Evolutionary conservation across 1,139 yeast species (phyloP).

Genomic region (Nakaseomyces bracarensis): DNA sequence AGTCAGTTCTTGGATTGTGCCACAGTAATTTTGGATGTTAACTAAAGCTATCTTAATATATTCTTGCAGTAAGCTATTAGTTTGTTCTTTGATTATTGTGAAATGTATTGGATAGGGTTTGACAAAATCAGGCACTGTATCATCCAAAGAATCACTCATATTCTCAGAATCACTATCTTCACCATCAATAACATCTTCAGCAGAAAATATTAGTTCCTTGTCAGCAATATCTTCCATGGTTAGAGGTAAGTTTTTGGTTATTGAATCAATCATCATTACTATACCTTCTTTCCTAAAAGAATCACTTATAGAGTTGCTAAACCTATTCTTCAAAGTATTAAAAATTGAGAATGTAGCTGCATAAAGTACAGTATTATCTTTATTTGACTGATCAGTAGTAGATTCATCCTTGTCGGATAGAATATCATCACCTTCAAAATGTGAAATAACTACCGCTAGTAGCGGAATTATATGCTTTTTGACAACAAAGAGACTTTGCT

Average conservation of each 20-base stretch:
- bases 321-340: slow-evolving; percentile 38
- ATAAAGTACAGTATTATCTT: slow-evolving; percentile 37
- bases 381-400: slow-evolving; percentile 23
- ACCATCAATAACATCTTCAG: slow-evolving; percentile 18
- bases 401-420: slow-evolving; percentile 16
- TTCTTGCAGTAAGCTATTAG: slow-evolving; percentile 6
- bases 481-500: slow-evolving; percentile 19
- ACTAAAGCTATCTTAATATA: background rate
- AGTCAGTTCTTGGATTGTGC: background rate
- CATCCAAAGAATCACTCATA: slow-evolving; percentile 25
- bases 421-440: slow-evolving; percentile 19
- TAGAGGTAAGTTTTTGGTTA: slow-evolving; percentile 7
- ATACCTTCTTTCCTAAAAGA: slow-evolving; percentile 69
- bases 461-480: slow-evolving; percentile 38
- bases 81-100: slow-evolving; percentile 15
- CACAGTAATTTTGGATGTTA: background rate
- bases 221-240: slow-evolving; percentile 16
- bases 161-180: slow-evolving; percentile 29
- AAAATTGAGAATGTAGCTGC: slow-evolving; percentile 49
- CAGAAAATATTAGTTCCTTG: slow-evolving; percentile 10
- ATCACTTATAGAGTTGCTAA: slow-evolving; percentile 39
- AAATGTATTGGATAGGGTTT: slow-evolving; percentile 22
- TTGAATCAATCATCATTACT: slow-evolving; percentile 36
- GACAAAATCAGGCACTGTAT: slow-evolving; percentile 20
- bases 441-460: slow-evolving; percentile 65